phyloP scores from a whole-genome alignment of 208 protist species.

The Acanthamoeba lenticulata region DNA sequence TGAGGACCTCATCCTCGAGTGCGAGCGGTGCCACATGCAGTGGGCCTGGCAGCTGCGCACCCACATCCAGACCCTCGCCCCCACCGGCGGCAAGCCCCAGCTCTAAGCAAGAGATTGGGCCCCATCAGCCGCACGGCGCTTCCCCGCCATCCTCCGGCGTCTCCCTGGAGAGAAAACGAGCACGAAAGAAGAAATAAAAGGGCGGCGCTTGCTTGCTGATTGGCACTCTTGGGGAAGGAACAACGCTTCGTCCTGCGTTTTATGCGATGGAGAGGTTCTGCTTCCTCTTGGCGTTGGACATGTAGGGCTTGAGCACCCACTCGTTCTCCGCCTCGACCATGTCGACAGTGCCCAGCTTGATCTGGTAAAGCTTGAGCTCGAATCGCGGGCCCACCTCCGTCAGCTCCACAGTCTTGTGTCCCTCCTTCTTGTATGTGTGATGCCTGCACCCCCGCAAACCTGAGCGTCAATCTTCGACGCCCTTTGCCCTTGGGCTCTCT shows the following conservation, averaged over 20 bases:
- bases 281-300: slow-evolving; percentile 97
- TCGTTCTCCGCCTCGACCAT: slow-evolving; percentile 98
- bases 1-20: not conserved
- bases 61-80: not conserved
- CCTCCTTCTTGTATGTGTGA: slow-evolving; percentile 94
- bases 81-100: not conserved
- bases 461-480: not conserved
- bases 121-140: too few species aligned
- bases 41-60: not conserved
- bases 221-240: too few species aligned
- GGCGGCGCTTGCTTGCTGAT: too few species aligned
- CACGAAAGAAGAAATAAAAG: too few species aligned
- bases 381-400: slow-evolving; percentile 98
- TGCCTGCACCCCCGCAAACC: slow-evolving; percentile 83
- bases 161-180: too few species aligned
- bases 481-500: slow-evolving; percentile 17
- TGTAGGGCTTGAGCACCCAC: slow-evolving; percentile 98
- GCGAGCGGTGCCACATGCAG: not conserved
- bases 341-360: slow-evolving; percentile 94
- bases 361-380: slow-evolving; percentile 96
- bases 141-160: too few species aligned
- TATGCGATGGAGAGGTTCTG: slow-evolving; percentile 51
- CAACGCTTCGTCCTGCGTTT: too few species aligned
- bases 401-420: slow-evolving; percentile 92
- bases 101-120: too few species aligned